Conservation (phyloP, 768 basidiomycete genomes). For the Podaxis sp. region DNA sequence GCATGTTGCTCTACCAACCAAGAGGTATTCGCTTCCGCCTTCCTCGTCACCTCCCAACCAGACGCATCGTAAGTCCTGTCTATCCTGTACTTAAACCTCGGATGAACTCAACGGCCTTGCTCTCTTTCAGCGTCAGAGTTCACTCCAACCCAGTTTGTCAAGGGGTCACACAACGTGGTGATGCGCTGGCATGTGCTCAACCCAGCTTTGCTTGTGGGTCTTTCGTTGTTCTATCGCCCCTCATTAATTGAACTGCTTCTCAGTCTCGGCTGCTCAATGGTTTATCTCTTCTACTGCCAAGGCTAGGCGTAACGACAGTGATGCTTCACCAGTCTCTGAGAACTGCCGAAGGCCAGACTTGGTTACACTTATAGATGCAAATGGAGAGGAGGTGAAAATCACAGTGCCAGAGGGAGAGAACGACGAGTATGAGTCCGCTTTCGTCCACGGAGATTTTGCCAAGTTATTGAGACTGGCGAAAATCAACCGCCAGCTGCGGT, state of each 20-base stretch:
- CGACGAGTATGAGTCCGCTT: constrained; percentile 3
- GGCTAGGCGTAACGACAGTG: not conserved
- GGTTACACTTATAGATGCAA: not conserved
- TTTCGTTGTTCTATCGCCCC: not conserved
- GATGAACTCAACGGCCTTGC: not conserved
- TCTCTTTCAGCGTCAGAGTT: not conserved
- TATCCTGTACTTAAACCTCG: not conserved
- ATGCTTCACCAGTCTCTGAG: not conserved
- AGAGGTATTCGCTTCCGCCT: constrained; percentile 2
- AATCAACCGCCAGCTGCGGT: not conserved
- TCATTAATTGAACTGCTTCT: not conserved
- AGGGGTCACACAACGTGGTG: not conserved
- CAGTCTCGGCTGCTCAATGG: constrained; percentile 3
- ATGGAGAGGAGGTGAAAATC: constrained; percentile 1
- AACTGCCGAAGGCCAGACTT: constrained; percentile 4
- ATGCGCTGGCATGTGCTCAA: not conserved
- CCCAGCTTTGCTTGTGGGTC: constrained; percentile 6
- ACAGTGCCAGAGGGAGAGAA: constrained; percentile 3
- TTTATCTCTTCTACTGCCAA: not conserved
- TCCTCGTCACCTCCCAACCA: not conserved
- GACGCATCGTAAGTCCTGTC: not conserved
- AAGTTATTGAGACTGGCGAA: constrained; percentile 1
- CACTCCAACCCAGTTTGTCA: not conserved
- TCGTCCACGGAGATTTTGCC: not conserved
- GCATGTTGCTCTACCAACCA: constrained; percentile 6